Percentiles rank a stretch among this genome's conserved stretches.
These are phyloP conservation scores for Trichoderma virens DNA, from an alignment of 495 filamentous ascomycete species.

Conservation along the genomic window DNA sequence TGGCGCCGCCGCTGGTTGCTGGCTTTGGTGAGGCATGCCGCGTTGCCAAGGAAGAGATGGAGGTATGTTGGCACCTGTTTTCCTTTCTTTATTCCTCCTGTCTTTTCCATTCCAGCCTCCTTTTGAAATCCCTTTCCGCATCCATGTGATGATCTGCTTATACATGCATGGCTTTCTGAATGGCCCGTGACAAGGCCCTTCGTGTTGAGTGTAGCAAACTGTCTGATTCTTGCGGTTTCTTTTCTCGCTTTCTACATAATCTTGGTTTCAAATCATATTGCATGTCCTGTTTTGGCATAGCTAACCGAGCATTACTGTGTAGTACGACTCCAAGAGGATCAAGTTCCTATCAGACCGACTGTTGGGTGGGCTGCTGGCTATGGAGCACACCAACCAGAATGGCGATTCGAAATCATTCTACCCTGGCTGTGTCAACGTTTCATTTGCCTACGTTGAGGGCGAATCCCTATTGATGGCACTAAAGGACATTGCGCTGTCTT, in stretches of 20 bases:
- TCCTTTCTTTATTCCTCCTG: slow-evolving; percentile 10
- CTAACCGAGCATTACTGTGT: slow-evolving; percentile 15
- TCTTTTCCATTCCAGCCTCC: not conserved
- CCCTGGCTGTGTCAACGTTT: slow-evolving; percentile 95
- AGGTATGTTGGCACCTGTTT: slow-evolving; percentile 49
- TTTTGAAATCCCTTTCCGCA: not conserved
- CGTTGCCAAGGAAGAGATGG: slow-evolving; percentile 79
- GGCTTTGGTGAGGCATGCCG: slow-evolving; percentile 95
- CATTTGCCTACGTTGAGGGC: slow-evolving; percentile 96
- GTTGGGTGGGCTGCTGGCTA: slow-evolving; percentile 66
- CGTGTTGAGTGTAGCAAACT: slow-evolving; percentile 48
- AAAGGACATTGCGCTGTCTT: slow-evolving; percentile 95
- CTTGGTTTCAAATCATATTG: not conserved
- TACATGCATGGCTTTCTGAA: slow-evolving; percentile 62
- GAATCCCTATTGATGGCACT: slow-evolving; percentile 97
- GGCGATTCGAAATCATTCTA: slow-evolving; percentile 79
- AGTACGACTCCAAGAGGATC: slow-evolving; percentile 91
- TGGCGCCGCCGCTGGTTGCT: slow-evolving; percentile 81
- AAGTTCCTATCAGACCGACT: slow-evolving; percentile 74
- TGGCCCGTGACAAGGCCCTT: slow-evolving; percentile 34
- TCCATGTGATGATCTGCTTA: slow-evolving; percentile 59
- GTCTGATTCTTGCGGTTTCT: slow-evolving; percentile 30
- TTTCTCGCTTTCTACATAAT: not conserved
- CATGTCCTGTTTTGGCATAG: not conserved
- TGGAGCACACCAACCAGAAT: slow-evolving; percentile 91